Evolutionary conservation across 2,329 filamentous ascomycete species (phyloP).

Genomic region (Mycosphaerelloides madeirae): DNA sequence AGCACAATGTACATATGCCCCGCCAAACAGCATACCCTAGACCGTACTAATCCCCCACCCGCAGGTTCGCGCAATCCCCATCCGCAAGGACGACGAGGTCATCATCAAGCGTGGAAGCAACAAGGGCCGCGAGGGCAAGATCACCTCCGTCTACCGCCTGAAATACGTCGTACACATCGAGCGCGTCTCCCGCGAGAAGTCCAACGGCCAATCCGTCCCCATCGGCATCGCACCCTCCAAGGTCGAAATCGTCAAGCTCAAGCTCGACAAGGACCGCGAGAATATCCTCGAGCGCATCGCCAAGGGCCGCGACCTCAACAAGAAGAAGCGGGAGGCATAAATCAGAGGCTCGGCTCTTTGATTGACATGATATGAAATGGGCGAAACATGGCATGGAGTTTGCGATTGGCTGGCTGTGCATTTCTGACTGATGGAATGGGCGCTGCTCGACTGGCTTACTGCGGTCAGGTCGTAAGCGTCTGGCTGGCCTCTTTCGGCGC

Average conservation of each 20-base stretch:
- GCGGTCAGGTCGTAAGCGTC: neutral
- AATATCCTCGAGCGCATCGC: slow-evolving; percentile 81
- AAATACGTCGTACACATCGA: slow-evolving; percentile 98
- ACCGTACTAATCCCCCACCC: neutral
- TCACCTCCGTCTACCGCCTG: slow-evolving; percentile 95
- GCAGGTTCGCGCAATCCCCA: slow-evolving; percentile 72
- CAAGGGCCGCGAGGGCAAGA: slow-evolving; percentile 98
- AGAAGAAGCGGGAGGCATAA: slow-evolving; percentile 48
- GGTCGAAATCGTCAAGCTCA: slow-evolving; percentile 97
- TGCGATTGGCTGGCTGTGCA: neutral
- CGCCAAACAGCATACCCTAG: slow-evolving; percentile 8
- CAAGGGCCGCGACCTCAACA: slow-evolving; percentile 65
- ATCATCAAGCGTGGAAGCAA: slow-evolving; percentile 84
- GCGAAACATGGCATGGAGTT: slow-evolving; percentile 7
- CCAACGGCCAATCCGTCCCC: slow-evolving; percentile 90
- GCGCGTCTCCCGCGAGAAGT: slow-evolving; percentile 95
- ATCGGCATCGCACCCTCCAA: slow-evolving; percentile 94
- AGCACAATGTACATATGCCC: slow-evolving; percentile 75
- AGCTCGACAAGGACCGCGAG: slow-evolving; percentile 95
- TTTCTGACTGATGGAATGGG: neutral
- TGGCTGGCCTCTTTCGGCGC: slow-evolving; percentile 2
- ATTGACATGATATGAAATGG: slow-evolving; percentile 6
- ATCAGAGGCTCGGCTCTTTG: slow-evolving; percentile 4
- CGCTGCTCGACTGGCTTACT: neutral
- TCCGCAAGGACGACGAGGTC: slow-evolving; percentile 86